These are phyloP conservation scores for Solanum boliviense DNA, from an alignment of 257 asterid species.

Conservation along the genomic window DNA sequence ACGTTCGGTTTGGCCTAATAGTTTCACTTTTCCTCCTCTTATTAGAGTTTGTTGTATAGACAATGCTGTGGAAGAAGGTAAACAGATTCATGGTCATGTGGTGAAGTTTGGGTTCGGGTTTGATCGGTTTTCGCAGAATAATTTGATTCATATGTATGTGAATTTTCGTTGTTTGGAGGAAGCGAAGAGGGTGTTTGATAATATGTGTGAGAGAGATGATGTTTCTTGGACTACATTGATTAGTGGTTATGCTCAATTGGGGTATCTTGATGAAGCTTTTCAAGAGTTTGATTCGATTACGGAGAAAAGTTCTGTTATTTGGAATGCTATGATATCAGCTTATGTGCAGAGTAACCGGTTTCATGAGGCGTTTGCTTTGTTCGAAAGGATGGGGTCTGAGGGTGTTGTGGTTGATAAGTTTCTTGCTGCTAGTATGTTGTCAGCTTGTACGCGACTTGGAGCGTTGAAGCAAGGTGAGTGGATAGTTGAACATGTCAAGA, in stretches of 20 bases:
- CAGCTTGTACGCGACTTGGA: constrained; percentile 71
- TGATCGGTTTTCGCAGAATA: constrained; percentile 63
- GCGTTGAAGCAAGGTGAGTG: constrained; percentile 64
- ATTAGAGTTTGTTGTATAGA: constrained; percentile 51
- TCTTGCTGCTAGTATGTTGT: constrained; percentile 74
- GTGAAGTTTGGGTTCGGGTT: constrained; percentile 43
- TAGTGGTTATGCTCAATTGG: constrained; percentile 51
- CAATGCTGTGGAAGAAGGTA: constrained; percentile 29
- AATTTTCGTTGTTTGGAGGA: constrained; percentile 40
- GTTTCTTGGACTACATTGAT: constrained; percentile 90
- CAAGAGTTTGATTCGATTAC: constrained; percentile 45
- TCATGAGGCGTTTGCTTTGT: constrained; percentile 46
- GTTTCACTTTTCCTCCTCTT: constrained; percentile 55
- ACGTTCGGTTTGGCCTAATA: constrained; percentile 33
- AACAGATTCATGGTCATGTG: constrained; percentile 62
- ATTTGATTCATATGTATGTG: constrained; percentile 72
- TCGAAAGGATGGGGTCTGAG: constrained; percentile 41
- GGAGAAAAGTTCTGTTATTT: constrained; percentile 23
- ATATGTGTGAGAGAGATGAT: constrained; percentile 33
- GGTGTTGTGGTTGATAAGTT: constrained; percentile 50
- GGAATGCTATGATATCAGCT: constrained; percentile 59
- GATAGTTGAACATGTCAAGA: constrained; percentile 38
- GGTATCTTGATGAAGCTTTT: constrained; percentile 43
- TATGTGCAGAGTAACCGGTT: constrained; percentile 49
- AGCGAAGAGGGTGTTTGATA: constrained; percentile 51